phyloP scores from a whole-genome alignment of 345 rosid species.

The Ceriops zippeliana region DNA sequence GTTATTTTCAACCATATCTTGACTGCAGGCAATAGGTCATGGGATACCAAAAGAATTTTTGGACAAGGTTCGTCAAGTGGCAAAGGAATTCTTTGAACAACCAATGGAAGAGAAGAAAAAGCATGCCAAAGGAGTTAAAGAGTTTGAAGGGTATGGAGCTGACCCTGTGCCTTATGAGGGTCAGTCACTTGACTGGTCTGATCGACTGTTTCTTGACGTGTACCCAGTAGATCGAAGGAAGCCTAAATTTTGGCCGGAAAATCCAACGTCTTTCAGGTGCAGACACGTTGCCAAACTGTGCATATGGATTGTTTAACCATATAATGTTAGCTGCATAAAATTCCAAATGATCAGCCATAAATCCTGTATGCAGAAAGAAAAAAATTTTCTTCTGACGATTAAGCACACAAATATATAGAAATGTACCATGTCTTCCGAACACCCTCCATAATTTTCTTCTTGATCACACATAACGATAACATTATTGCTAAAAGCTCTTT shows the following conservation, averaged over 20 bases:
- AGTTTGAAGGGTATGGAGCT: neutral
- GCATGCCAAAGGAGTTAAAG: conserved; percentile 1
- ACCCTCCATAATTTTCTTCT: too few relatives aligned
- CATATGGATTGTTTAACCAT: too few relatives aligned
- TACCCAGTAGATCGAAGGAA: conserved; percentile 22
- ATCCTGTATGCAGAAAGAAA: too few relatives aligned
- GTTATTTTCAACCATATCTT: too few relatives aligned
- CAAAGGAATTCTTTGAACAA: conserved; percentile 24
- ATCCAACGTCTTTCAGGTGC: conserved; percentile 18
- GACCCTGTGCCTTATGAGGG: conserved; percentile 3
- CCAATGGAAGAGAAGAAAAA: conserved; percentile 19
- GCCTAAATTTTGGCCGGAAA: conserved; percentile 15
- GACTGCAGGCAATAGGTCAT: conserved; percentile 22
- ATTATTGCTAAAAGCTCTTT: neutral
- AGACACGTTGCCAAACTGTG: neutral
- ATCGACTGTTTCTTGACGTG: conserved; percentile 18
- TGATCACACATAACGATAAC: too few relatives aligned
- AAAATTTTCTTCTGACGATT: too few relatives aligned
- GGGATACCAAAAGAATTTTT: neutral
- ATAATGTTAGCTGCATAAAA: too few relatives aligned
- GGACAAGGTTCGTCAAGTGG: conserved; percentile 9
- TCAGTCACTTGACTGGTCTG: conserved; percentile 23
- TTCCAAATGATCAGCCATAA: too few relatives aligned
- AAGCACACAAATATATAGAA: too few relatives aligned
- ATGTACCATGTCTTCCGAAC: too few relatives aligned